Conservation (phyloP, 306 rosid species). For the Dryas alaskensis region DNA sequence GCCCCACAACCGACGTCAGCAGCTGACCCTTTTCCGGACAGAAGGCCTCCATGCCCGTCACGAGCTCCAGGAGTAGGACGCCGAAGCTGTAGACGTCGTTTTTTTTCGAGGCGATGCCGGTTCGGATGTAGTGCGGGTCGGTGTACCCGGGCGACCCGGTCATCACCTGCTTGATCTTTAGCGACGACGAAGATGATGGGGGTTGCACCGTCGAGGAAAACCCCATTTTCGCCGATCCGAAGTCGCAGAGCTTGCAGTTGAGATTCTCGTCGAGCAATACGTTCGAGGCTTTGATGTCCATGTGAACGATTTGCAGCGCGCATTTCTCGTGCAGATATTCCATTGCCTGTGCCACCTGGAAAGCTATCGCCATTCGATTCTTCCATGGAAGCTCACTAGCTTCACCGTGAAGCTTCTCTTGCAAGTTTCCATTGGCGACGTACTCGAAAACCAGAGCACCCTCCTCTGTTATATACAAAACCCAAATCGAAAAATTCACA, state of each 20-base stretch:
- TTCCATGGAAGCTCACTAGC: slow-evolving; percentile 34
- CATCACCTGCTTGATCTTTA: slow-evolving; percentile 18
- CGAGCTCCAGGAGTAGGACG: slow-evolving; percentile 36
- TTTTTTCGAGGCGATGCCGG: slow-evolving; percentile 56
- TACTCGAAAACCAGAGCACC: slow-evolving; percentile 48
- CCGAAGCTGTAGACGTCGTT: slow-evolving; percentile 54
- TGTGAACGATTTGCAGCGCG: slow-evolving; percentile 43
- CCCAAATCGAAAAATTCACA: background rate
- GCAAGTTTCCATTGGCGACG: slow-evolving; percentile 40
- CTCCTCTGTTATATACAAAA: slow-evolving; percentile 22
- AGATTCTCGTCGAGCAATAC: slow-evolving; percentile 38
- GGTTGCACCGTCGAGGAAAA: slow-evolving; percentile 37
- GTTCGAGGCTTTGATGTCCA: slow-evolving; percentile 49
- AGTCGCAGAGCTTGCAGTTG: slow-evolving; percentile 48
- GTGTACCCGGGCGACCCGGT: slow-evolving; percentile 59
- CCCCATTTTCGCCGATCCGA: slow-evolving; percentile 52
- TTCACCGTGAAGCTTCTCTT: slow-evolving; percentile 42
- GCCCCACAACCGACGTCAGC: slow-evolving; percentile 23
- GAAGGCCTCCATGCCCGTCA: slow-evolving; percentile 45
- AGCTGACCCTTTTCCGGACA: slow-evolving; percentile 30
- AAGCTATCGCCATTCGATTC: slow-evolving; percentile 38
- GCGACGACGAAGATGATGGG: background rate
- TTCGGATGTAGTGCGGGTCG: slow-evolving; percentile 48
- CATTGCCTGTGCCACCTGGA: slow-evolving; percentile 38
- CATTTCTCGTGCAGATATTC: slow-evolving; percentile 43